These are phyloP conservation scores for Starmerella floris DNA, from an alignment of 805 yeast genomes.

Conservation along the genomic window DNA sequence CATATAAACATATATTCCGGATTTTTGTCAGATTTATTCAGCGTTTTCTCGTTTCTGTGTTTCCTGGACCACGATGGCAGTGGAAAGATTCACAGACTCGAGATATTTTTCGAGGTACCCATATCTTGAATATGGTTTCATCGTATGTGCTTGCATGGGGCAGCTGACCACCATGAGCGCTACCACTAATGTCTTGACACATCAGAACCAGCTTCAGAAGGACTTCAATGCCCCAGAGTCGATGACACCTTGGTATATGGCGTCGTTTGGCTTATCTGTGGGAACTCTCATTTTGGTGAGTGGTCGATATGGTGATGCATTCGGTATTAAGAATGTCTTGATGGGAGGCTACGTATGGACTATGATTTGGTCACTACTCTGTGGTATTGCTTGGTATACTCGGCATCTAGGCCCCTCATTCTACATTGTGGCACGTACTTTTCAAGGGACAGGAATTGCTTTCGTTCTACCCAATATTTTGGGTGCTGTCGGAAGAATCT, in stretches of 20 bases:
- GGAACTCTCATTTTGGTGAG: constrained; percentile 60
- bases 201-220: constrained; percentile 25
- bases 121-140: constrained; percentile 19
- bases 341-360: constrained; percentile 44
- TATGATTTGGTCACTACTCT: constrained; percentile 43
- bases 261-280: constrained; percentile 54
- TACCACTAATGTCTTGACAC: constrained; percentile 26
- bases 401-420: constrained; percentile 21
- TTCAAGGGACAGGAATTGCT: constrained; percentile 56
- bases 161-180: constrained; percentile 33
- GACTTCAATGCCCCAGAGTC: constrained; percentile 23
- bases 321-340: constrained; percentile 47
- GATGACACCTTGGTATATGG: constrained; percentile 48
- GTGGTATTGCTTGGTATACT: constrained; percentile 44
- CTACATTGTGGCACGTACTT: constrained; percentile 36
- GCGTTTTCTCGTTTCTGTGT: not conserved
- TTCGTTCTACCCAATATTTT: constrained; percentile 46
- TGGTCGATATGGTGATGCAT: constrained; percentile 61
- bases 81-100: constrained; percentile 14
- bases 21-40: no score
- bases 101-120: constrained; percentile 5
- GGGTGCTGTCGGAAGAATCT: constrained; percentile 38
- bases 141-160: constrained; percentile 21
- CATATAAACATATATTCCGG: no score
- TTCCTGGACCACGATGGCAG: no score